phyloP scores from a whole-genome alignment of 306 rosid species.

The Quercus cerris region DNA sequence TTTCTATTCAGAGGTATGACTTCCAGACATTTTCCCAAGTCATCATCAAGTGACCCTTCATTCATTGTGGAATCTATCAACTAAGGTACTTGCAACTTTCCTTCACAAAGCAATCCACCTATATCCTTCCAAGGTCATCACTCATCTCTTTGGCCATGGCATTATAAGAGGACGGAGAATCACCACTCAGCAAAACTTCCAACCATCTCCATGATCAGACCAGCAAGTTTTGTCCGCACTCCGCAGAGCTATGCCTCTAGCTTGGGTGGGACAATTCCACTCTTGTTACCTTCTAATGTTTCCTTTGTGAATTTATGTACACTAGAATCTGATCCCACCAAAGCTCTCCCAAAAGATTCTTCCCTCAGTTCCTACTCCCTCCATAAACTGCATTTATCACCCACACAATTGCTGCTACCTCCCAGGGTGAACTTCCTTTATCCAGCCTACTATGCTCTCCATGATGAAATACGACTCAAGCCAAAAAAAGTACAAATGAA shows the following conservation, averaged over 20 bases:
- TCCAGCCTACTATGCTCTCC: conserved; percentile 22
- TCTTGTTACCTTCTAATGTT: conserved; percentile 15
- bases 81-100: conserved; percentile 23
- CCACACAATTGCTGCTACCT: conserved; percentile 24
- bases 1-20: conserved; percentile 47
- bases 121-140: conserved; percentile 24
- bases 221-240: neutral
- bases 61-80: conserved; percentile 19
- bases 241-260: conserved; percentile 9
- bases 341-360: conserved; percentile 6
- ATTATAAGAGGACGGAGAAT: conserved; percentile 17
- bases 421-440: conserved; percentile 16
- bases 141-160: conserved; percentile 10
- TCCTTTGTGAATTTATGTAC: conserved; percentile 25
- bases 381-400: conserved; percentile 15
- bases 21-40: conserved; percentile 26
- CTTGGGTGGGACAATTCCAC: conserved; percentile 7
- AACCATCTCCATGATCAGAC: conserved; percentile 16
- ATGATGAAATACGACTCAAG: conserved; percentile 30
- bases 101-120: conserved; percentile 23
- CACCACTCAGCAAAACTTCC: conserved; percentile 17
- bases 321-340: conserved; percentile 26
- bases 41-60: conserved; percentile 18
- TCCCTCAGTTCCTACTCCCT: conserved; percentile 19
- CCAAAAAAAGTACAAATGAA: conserved; percentile 7